Percentiles rank a stretch among this genome's conserved stretches.
phyloP scores from a whole-genome alignment of 768 basidiomycete genomes.

The Rhodocollybia butyracea region DNA sequence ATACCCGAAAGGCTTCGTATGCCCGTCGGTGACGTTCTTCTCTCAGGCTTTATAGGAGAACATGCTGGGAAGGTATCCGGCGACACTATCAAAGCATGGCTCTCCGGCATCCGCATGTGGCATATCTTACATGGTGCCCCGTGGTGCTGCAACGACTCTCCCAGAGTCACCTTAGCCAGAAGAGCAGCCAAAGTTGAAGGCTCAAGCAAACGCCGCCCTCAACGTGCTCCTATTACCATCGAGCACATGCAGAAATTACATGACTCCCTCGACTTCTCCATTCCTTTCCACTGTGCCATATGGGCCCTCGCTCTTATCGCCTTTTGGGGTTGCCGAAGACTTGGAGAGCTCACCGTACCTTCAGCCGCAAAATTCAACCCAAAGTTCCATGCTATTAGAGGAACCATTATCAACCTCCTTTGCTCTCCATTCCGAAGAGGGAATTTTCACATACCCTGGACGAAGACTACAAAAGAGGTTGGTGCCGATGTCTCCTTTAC shows the following conservation, averaged over 20 bases:
- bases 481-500: conserved; percentile 28
- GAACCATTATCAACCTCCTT: background rate
- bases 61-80: conserved; percentile 12
- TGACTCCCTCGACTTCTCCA: conserved; percentile 17
- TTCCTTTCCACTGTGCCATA: conserved; percentile 29
- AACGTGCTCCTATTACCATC: conserved; percentile 30
- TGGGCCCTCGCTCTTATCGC: conserved; percentile 30
- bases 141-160: conserved; percentile 31
- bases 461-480: conserved; percentile 24
- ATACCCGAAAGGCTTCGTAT: conserved; percentile 25
- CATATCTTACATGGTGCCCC: conserved; percentile 30
- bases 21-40: conserved; percentile 24
- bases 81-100: conserved; percentile 27
- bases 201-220: conserved; percentile 10
- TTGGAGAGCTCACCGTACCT: conserved; percentile 25
- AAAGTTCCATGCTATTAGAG: conserved; percentile 11
- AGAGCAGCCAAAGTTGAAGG: conserved; percentile 21
- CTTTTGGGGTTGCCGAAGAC: conserved; percentile 31
- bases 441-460: conserved; percentile 31
- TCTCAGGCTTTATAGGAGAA: conserved; percentile 24
- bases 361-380: conserved; percentile 12
- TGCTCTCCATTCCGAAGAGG: background rate
- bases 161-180: conserved; percentile 9
- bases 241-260: conserved; percentile 26
- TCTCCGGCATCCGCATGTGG: conserved; percentile 33